Conservation (phyloP, 805 yeast genomes). For the Myxozyma monticola region DNA sequence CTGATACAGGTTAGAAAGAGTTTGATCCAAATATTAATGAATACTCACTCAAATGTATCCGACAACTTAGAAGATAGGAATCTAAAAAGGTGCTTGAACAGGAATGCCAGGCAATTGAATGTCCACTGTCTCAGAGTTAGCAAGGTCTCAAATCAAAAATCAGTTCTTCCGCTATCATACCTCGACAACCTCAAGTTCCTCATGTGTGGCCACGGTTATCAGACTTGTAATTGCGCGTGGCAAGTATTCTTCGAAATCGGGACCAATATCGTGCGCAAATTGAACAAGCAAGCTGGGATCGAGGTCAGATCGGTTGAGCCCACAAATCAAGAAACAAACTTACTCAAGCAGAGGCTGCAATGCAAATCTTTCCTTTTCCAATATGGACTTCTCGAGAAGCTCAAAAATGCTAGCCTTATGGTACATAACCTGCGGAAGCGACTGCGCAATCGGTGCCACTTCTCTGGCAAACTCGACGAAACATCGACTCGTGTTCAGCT, state of each 20-base stretch:
- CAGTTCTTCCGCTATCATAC: constrained; percentile 7
- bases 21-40: constrained; percentile 46
- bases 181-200: constrained; percentile 63
- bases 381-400: constrained; percentile 49
- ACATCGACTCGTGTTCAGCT: constrained; percentile 71
- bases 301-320: background rate
- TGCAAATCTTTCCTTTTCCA: constrained; percentile 63
- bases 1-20: constrained; percentile 4
- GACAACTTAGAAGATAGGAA: constrained; percentile 59
- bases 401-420: constrained; percentile 65
- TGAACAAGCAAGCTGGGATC: constrained; percentile 59
- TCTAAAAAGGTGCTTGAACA: constrained; percentile 82
- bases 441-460: constrained; percentile 56
- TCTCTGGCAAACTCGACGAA: constrained; percentile 64
- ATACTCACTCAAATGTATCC: constrained; percentile 67
- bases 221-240: constrained; percentile 52
- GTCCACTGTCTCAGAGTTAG: constrained; percentile 47
- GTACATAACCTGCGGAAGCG: constrained; percentile 77
- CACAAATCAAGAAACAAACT: constrained; percentile 10
- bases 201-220: constrained; percentile 54
- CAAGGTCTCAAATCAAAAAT: background rate
- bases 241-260: constrained; percentile 80
- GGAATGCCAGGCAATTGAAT: constrained; percentile 80
- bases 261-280: constrained; percentile 87
- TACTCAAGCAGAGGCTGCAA: constrained; percentile 77